phyloP scores from a whole-genome alignment of 2,329 filamentous ascomycete genomes.

The Fusarium palustre region DNA sequence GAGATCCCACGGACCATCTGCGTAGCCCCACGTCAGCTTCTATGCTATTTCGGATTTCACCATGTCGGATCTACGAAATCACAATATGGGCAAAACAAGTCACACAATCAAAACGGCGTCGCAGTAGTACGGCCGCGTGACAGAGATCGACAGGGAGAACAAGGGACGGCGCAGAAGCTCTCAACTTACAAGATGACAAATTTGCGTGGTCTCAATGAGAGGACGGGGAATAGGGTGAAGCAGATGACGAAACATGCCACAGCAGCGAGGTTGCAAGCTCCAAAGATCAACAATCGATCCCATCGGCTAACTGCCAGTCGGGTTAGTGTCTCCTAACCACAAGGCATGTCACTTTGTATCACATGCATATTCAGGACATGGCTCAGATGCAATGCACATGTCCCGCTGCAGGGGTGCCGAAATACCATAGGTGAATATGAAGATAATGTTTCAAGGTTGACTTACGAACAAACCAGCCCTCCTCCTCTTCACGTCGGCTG shows the following conservation, averaged over 20 bases:
- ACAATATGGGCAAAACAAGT: conserved; percentile 32
- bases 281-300: conserved; percentile 95
- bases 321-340: conserved; percentile 54
- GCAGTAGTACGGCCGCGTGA: conserved; percentile 30
- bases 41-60: conserved; percentile 29
- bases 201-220: conserved; percentile 86
- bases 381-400: conserved; percentile 59
- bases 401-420: conserved; percentile 58
- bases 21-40: conserved; percentile 44
- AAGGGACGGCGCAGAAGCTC: conserved; percentile 20
- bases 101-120: conserved; percentile 22
- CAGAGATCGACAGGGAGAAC: conserved; percentile 24
- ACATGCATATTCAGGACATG: conserved; percentile 55
- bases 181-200: conserved; percentile 94
- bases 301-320: conserved; percentile 85
- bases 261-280: conserved; percentile 88
- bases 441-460: conserved; percentile 49
- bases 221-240: conserved; percentile 88
- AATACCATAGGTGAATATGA: conserved; percentile 36
- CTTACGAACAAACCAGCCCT: conserved; percentile 96
- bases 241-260: conserved; percentile 92
- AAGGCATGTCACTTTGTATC: conserved; percentile 57
- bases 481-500: conserved; percentile 89
- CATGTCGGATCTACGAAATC: conserved; percentile 30
- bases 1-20: conserved; percentile 95